These are phyloP conservation scores for Cladosporium halotolerans DNA, from an alignment of 2,329 filamentous ascomycete genomes.

Conservation along the genomic window DNA sequence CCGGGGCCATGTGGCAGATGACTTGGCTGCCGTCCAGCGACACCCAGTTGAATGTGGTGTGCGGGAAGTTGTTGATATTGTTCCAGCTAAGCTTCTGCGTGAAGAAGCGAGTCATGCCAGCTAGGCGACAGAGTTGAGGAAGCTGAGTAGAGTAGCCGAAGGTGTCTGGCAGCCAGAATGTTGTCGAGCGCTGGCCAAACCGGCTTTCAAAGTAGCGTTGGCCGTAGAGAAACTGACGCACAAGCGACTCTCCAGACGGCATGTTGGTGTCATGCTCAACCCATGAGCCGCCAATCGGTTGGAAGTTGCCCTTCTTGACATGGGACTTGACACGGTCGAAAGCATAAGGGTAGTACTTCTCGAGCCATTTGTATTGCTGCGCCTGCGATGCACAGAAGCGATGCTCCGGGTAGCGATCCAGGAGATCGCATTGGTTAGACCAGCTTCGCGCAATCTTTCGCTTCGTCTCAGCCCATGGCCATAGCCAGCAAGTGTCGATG, in stretches of 20 bases:
- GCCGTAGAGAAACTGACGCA: conserved; percentile 90
- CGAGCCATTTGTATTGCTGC: conserved; percentile 97
- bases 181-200: conserved; percentile 81
- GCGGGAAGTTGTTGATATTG: conserved; percentile 98
- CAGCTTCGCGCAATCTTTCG: conserved; percentile 92
- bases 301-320: conserved; percentile 83
- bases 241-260: conserved; percentile 88
- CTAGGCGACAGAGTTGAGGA: conserved; percentile 83
- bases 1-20: conserved; percentile 93
- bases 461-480: conserved; percentile 97
- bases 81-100: conserved; percentile 99
- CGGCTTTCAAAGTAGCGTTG: conserved; percentile 91
- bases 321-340: conserved; percentile 88
- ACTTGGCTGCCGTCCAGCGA: conserved; percentile 92
- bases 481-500: conserved; percentile 97
- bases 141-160: conserved; percentile 96
- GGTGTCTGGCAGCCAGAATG: conserved; percentile 97
- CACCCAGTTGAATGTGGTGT: conserved; percentile 99
- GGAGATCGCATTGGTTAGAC: conserved; percentile 92
- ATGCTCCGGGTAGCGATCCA: conserved; percentile 91
- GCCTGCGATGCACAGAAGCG: conserved; percentile 89
- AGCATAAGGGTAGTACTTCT: conserved; percentile 77
- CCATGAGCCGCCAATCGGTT: conserved; percentile 96
- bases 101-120: conserved; percentile 95
- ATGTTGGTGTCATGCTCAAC: conserved; percentile 98